Evolutionary conservation across 805 yeast species (phyloP).

Genomic region (Starmerella sp.): DNA sequence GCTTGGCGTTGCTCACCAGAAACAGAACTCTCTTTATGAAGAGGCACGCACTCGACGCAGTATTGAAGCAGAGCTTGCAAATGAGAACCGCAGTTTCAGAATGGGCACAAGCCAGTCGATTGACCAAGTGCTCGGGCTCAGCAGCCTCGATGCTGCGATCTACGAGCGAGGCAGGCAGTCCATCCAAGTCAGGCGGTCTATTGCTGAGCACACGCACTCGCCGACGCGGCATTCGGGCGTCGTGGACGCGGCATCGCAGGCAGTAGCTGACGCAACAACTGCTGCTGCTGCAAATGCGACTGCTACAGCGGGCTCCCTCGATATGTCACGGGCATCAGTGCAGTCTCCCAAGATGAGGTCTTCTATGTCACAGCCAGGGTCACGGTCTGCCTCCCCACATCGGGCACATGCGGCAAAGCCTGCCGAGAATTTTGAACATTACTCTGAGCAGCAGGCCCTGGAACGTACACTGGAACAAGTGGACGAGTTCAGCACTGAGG

Average conservation of each 20-base stretch:
- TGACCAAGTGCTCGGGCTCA: constrained; percentile 17
- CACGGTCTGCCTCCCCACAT: constrained; percentile 1
- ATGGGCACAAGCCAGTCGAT: constrained; percentile 13
- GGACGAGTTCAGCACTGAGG: constrained; percentile 91
- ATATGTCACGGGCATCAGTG: neutral
- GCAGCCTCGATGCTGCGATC: constrained; percentile 17
- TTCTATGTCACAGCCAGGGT: neutral
- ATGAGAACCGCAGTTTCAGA: constrained; percentile 8
- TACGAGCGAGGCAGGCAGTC: constrained; percentile 22
- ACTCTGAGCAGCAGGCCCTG: constrained; percentile 63
- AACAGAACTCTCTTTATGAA: constrained; percentile 50
- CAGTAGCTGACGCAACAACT: neutral
- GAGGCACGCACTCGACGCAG: constrained; percentile 53
- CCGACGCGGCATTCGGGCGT: neutral
- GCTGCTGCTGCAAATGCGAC: neutral
- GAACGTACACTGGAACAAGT: constrained; percentile 82
- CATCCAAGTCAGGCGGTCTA: constrained; percentile 9
- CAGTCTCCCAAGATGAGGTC: neutral
- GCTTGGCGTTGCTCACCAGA: constrained; percentile 47
- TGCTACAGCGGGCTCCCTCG: neutral
- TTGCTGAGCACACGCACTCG: neutral
- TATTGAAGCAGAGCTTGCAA: constrained; percentile 48
- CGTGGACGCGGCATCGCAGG: neutral
- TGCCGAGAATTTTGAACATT: constrained; percentile 25
- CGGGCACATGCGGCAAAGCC: neutral